Evolutionary conservation across 768 basidiomycete species (phyloP).

Genomic region (Nevesoporus exiguus): DNA sequence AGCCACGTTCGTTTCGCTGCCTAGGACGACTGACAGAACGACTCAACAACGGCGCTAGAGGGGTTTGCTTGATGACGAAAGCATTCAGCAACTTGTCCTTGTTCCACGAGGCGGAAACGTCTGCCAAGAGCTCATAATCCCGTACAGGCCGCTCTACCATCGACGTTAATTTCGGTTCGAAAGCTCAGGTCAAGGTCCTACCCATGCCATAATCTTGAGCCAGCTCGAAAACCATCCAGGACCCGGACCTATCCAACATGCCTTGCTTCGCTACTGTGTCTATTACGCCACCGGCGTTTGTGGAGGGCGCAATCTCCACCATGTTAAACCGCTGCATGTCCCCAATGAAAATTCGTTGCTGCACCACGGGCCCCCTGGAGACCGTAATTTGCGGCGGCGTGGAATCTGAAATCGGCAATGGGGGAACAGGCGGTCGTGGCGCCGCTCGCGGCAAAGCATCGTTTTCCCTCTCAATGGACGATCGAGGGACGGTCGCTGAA

Average conservation of each 20-base stretch:
- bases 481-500: slow-evolving; percentile 16
- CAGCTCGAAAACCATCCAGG: slow-evolving; percentile 90
- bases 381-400: slow-evolving; percentile 29
- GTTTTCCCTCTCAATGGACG: slow-evolving; percentile 22
- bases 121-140: slow-evolving; percentile 77
- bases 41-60: slow-evolving; percentile 56
- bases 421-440: slow-evolving; percentile 38
- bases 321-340: slow-evolving; percentile 73
- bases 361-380: slow-evolving; percentile 37
- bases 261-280: slow-evolving; percentile 62
- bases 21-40: slow-evolving; percentile 46
- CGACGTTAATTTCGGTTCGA: slow-evolving; percentile 8
- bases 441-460: slow-evolving; percentile 24
- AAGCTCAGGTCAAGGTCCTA: slow-evolving; percentile 36
- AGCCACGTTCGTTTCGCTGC: slow-evolving; percentile 39
- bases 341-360: slow-evolving; percentile 75
- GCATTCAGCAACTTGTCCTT: slow-evolving; percentile 75
- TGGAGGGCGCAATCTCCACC: slow-evolving; percentile 65
- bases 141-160: slow-evolving; percentile 81
- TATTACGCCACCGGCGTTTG: slow-evolving; percentile 72
- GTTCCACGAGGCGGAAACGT: slow-evolving; percentile 86
- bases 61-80: slow-evolving; percentile 75
- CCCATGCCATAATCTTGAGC: slow-evolving; percentile 93
- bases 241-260: slow-evolving; percentile 57
- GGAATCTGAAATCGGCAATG: slow-evolving; percentile 34